Evolutionary conservation across 768 basidiomycete genomes (phyloP), one percentile per base, ranked within the genome.

Genomic region (Mycena sanguinolenta): DNA sequence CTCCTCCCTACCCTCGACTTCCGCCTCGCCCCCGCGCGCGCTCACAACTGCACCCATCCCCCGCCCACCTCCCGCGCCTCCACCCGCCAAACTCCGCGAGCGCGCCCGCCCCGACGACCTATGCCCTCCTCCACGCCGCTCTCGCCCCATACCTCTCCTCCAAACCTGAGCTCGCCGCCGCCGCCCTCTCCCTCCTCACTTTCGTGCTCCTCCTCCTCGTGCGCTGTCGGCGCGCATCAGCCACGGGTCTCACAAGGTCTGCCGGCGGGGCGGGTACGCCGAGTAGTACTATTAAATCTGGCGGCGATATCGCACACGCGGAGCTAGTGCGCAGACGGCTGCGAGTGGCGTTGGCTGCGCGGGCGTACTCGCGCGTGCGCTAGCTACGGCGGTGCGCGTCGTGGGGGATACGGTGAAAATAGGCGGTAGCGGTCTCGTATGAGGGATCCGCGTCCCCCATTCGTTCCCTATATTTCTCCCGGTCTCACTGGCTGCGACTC

Each of bases 391-490:
- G 9, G 73, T 87, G 4, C 83, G 85, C 50, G 88, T 85, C 7
- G 82, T 95, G 21, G 78, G 80, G 55, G 93, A 95, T 80, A 91
- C 91, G 4, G 84, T 92, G 38, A 86, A 84, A 74, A 94, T 95
- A 93, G 93, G 89, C 2, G 93, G 92, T 23, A 88, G 91, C 72
- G 93, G 93, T n/a, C 79, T 93, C 67, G 91, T 91, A 52, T 93
- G 78, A 81, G 36, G 13, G 17, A 7, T 7, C 10, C 19, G 39
- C 39, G 39, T 42, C 39, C n/a, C n/a, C n/a, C n/a, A n/a, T n/a
- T 19, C 14, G 39, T 42, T 42, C 17, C 39, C 19, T 16, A 4
- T 19, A 42, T 19, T 42, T 42, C 32, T 34, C 32, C 32, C 32
- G 10, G 32, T 34, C 32, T 34, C 32, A 4, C 32, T 34, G 6